Evolutionary conservation across 768 basidiomycete species (phyloP), one percentile per base, ranked within the genome.

Genomic region (Mrakia hoshinonis): DNA sequence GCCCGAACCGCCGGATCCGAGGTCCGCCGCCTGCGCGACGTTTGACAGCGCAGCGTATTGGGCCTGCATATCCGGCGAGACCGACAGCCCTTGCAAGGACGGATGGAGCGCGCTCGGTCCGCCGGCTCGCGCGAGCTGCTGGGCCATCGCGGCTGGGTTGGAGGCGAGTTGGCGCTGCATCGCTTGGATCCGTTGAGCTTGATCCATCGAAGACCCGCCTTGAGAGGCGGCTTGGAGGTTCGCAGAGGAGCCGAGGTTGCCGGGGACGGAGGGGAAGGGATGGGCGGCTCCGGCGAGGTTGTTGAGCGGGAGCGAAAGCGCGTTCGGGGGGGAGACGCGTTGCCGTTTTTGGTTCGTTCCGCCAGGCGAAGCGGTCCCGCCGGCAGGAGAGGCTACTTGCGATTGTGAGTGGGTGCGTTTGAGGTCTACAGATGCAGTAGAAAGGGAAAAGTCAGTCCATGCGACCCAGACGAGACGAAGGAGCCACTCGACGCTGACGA

Each of bases 181-280:
- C 26, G 43, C 64, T 48, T 34, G 47, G 11, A 66, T 66, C 9
- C 64, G 64, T 12, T 66, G 64, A 36, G 47, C 29, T 34, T 29
- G n/a, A n/a, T 60, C 31, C 4, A 60, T n/a, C n/a, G 24, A n/a
- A n/a, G n/a, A 10, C 55, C 31, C 24, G 31, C 24, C 64, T 24
- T 66, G 64, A 20, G n/a, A n/a, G 24, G 48, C 64, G 64, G 64
- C 46, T 26, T 66, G 64, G 26, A 51, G 64, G 13, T 13, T 47
- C 10, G 46, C 64, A 5, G 39, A 26, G n/a, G 62, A 46, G 62
- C 1, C 36, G 18, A 20, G 46, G 22, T 31, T 38, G 63, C 1
- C 9, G 2, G 7, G 39, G n/a, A 24, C 18, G 39, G 46, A 31
- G 1, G 43, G 63, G 39, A 65, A 24, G 36, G 64, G 34, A 15